Conservation (phyloP, 495 filamentous ascomycete species). For the Rhypophila decipiens region DNA sequence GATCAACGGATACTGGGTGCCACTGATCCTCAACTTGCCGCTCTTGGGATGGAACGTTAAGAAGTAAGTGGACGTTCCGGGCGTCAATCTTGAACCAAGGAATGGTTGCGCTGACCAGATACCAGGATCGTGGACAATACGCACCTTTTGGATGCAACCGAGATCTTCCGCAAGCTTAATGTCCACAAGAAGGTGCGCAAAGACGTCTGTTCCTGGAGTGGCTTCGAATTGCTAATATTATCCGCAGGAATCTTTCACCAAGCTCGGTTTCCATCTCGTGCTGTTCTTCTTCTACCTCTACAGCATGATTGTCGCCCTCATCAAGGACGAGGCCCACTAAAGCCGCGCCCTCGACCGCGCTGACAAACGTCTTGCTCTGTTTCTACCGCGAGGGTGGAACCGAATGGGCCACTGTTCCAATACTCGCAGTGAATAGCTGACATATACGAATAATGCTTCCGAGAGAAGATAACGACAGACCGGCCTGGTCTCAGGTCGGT, state of each 20-base stretch:
- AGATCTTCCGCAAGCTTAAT: slow-evolving; percentile 99
- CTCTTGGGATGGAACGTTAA: slow-evolving; percentile 91
- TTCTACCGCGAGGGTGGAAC: no score
- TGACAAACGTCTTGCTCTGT: no score
- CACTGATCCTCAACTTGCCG: slow-evolving; percentile 85
- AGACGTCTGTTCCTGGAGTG: neutral
- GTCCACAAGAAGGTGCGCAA: slow-evolving; percentile 89
- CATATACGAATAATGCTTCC: no score
- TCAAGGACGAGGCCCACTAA: slow-evolving; percentile 89
- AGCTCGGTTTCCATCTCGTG: slow-evolving; percentile 96
- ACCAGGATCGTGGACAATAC: slow-evolving; percentile 90
- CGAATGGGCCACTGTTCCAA: no score
- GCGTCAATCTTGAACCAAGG: neutral
- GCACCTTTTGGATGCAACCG: slow-evolving; percentile 93
- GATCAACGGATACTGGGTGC: slow-evolving; percentile 98
- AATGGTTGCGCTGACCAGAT: slow-evolving; percentile 2
- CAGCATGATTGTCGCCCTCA: slow-evolving; percentile 98
- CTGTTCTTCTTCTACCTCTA: slow-evolving; percentile 99
- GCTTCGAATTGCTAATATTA: neutral
- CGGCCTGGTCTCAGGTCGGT: no score
- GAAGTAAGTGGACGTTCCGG: slow-evolving; percentile 59
- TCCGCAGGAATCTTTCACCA: slow-evolving; percentile 91
- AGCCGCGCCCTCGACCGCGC: neutral
- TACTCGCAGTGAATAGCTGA: no score
- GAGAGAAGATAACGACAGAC: no score